Conservation (phyloP, 2,329 filamentous ascomycete genomes). For the Cordyceps militaris region DNA sequence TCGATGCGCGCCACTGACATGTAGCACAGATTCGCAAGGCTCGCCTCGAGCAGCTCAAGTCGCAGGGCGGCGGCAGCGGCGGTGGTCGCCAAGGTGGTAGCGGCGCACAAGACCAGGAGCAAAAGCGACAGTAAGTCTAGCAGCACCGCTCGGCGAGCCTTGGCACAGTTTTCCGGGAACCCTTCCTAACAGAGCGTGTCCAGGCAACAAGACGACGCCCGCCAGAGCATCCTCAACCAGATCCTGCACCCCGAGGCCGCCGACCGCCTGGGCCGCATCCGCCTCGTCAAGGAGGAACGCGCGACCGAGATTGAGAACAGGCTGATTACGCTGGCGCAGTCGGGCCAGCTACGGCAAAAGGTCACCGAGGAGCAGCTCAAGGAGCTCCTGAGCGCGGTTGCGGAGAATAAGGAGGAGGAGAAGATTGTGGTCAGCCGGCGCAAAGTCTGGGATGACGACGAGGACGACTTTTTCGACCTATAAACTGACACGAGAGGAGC, state of each 20-base stretch:
- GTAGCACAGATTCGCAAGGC: conserved; percentile 71
- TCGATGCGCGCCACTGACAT: background rate
- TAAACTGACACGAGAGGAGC: conserved; percentile 22
- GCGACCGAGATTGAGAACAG: conserved; percentile 87
- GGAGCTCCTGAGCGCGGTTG: conserved; percentile 77
- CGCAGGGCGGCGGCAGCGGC: conserved; percentile 50
- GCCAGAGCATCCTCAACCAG: conserved; percentile 72
- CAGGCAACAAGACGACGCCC: conserved; percentile 58
- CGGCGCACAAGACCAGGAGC: conserved; percentile 44
- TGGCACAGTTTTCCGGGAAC: background rate
- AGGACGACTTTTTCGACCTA: conserved; percentile 66
- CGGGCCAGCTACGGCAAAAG: conserved; percentile 78
- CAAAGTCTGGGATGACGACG: conserved; percentile 80
- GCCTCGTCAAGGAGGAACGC: conserved; percentile 88
- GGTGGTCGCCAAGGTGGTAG: conserved; percentile 28
- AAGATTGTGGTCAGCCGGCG: conserved; percentile 82
- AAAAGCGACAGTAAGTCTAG: conserved; percentile 43
- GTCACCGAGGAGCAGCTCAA: conserved; percentile 92
- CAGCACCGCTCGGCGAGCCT: background rate
- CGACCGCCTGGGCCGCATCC: conserved; percentile 88
- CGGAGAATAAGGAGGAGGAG: conserved; percentile 69
- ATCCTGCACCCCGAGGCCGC: conserved; percentile 92
- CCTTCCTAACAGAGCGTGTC: background rate
- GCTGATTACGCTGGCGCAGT: conserved; percentile 82
- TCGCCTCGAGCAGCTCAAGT: conserved; percentile 86